Conservation (phyloP, 108 stramenopile genomes). For the Hondaea fermentalgiana region DNA sequence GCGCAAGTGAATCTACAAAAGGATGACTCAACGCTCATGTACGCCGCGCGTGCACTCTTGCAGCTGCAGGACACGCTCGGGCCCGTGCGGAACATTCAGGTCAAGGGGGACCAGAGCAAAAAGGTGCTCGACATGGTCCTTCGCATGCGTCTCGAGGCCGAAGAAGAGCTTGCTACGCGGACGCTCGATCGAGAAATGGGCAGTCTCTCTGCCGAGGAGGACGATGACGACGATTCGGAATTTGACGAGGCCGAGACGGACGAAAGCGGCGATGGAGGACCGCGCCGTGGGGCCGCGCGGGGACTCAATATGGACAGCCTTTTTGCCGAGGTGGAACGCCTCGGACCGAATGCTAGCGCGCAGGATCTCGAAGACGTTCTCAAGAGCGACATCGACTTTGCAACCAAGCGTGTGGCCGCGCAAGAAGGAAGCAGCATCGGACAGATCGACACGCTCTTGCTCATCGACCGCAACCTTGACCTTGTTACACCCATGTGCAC, state of each 20-base stretch:
- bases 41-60: not conserved
- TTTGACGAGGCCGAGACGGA: not conserved
- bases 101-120: slow-evolving; percentile 11
- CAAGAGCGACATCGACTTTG: not conserved
- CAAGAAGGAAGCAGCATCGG: not conserved
- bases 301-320: not conserved
- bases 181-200: not conserved
- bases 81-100: not conserved
- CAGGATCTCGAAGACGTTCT: not conserved
- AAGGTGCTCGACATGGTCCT: slow-evolving; percentile 19
- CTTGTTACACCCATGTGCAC: slow-evolving; percentile 5
- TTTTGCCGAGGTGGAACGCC: not conserved
- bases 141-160: not conserved
- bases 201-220: not conserved
- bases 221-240: not conserved
- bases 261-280: not conserved
- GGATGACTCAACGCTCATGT: slow-evolving; percentile 17
- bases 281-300: not conserved
- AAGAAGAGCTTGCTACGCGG: not conserved
- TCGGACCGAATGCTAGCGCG: not conserved
- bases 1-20: not conserved
- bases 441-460: not conserved
- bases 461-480: slow-evolving; percentile 1
- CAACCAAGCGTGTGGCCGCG: not conserved
- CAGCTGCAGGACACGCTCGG: slow-evolving; percentile 17